Percentiles rank a stretch among this genome's conserved stretches.
Conservation (phyloP, 2,329 filamentous ascomycete genomes). For the Phaeosphaeria sp. region DNA sequence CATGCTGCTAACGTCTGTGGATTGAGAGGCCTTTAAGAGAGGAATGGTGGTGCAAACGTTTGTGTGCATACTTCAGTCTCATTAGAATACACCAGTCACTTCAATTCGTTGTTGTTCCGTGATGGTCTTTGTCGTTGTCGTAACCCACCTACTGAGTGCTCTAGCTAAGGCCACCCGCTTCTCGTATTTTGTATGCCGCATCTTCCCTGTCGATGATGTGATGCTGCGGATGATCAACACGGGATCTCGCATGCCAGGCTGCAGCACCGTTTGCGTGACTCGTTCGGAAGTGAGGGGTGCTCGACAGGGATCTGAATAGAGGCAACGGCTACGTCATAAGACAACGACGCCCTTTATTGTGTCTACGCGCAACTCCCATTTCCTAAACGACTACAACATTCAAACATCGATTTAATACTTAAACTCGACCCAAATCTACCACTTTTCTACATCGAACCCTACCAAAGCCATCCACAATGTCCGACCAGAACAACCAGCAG, state of each 20-base stretch:
- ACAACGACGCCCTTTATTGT: neutral
- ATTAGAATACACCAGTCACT: slow-evolving; percentile 33
- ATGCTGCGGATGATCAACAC: slow-evolving; percentile 7
- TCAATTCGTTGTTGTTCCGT: slow-evolving; percentile 8
- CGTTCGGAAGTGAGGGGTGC: neutral
- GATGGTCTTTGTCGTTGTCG: neutral
- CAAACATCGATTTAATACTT: neutral
- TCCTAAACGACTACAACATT: neutral
- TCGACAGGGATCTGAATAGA: slow-evolving; percentile 1
- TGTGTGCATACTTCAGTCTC: slow-evolving; percentile 42
- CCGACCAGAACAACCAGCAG: slow-evolving; percentile 33
- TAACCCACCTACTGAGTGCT: neutral
- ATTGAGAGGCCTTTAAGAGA: slow-evolving; percentile 29
- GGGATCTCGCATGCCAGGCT: slow-evolving; percentile 3
- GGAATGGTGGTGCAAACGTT: slow-evolving; percentile 22
- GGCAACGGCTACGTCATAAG: slow-evolving; percentile 4
- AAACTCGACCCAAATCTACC: neutral
- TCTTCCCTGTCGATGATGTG: slow-evolving; percentile 21
- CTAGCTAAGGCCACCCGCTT: neutral
- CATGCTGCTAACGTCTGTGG: slow-evolving; percentile 21
- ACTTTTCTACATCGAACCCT: too few species aligned
- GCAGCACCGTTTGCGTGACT: slow-evolving; percentile 12
- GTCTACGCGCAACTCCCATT: neutral
- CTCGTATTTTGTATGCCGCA: neutral
- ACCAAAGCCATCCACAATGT: slow-evolving; percentile 21